These are phyloP conservation scores for Corchorus capsularis DNA, from an alignment of 345 rosid species.

Conservation along the genomic window DNA sequence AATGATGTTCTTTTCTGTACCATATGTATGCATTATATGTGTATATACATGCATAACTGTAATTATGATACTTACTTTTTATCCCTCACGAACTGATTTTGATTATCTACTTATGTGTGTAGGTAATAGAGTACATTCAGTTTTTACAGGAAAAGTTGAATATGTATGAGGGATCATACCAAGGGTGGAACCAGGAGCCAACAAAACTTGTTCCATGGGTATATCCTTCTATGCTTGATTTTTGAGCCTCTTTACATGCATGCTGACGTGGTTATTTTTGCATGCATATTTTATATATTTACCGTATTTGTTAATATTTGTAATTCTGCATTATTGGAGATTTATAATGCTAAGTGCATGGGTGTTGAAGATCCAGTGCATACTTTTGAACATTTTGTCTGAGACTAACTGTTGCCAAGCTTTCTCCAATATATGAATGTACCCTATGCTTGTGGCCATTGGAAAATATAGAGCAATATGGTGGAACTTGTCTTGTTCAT, in stretches of 20 bases:
- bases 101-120: constrained; percentile 22
- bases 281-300: not conserved
- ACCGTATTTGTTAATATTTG: not conserved
- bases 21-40: not conserved
- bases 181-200: constrained; percentile 63
- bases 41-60: not conserved
- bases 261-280: not conserved
- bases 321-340: not conserved
- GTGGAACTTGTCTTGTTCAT: not conserved
- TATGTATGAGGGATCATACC: constrained; percentile 68
- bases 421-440: not conserved
- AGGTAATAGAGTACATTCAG: constrained; percentile 84
- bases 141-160: constrained; percentile 72
- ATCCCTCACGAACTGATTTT: not conserved
- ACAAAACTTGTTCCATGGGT: constrained; percentile 77
- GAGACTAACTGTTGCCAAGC: not conserved
- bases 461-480: not conserved
- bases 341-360: constrained; percentile 8
- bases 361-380: not conserved
- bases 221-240: constrained; percentile 18
- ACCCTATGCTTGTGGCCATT: not conserved
- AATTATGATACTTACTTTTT: not conserved
- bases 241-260: not conserved
- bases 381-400: not conserved
- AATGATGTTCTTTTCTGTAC: not conserved